These are phyloP conservation scores for Cyclotella kingstonii DNA, from an alignment of 108 stramenopile genomes.

Conservation along the genomic window DNA sequence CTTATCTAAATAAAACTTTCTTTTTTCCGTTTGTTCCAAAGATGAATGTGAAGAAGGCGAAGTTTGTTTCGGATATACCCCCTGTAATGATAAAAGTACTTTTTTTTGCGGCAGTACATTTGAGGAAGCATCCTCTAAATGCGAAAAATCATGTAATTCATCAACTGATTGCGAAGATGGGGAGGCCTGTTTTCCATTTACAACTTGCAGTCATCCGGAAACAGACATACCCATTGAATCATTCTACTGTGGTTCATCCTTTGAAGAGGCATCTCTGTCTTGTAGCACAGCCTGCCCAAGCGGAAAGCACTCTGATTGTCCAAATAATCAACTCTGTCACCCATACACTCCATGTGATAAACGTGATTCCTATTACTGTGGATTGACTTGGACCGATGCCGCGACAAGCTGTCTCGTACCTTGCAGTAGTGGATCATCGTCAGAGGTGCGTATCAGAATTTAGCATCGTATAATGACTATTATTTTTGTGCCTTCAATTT, in stretches of 20 bases:
- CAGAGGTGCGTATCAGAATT: no score
- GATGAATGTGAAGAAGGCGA: constrained; percentile 35
- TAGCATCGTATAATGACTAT: no score
- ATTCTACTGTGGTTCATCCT: constrained; percentile 43
- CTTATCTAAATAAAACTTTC: no score
- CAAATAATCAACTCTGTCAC: constrained; percentile 28
- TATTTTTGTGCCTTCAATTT: no score
- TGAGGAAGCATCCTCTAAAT: constrained; percentile 16
- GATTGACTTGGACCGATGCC: constrained; percentile 49
- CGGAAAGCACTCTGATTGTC: constrained; percentile 41
- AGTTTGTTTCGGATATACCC: constrained; percentile 40
- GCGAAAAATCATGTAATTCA: constrained; percentile 9
- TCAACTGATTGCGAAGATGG: constrained; percentile 31
- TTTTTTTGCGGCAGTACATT: constrained; percentile 21
- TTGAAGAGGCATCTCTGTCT: constrained; percentile 44
- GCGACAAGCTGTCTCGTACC: constrained; percentile 40
- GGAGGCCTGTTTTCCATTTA: constrained; percentile 44
- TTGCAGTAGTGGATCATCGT: constrained; percentile 44
- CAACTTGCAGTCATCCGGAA: constrained; percentile 33
- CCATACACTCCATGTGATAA: constrained; percentile 46
- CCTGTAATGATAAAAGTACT: constrained; percentile 23
- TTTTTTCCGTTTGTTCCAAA: no score
- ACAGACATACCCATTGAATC: constrained; percentile 49
- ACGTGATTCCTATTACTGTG: constrained; percentile 47
- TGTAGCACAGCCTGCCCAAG: constrained; percentile 40